Percentiles rank a stretch among this genome's conserved stretches.
These are phyloP conservation scores for Acanthamoeba castellanii DNA, from an alignment of 208 protist species.

Conservation along the genomic window DNA sequence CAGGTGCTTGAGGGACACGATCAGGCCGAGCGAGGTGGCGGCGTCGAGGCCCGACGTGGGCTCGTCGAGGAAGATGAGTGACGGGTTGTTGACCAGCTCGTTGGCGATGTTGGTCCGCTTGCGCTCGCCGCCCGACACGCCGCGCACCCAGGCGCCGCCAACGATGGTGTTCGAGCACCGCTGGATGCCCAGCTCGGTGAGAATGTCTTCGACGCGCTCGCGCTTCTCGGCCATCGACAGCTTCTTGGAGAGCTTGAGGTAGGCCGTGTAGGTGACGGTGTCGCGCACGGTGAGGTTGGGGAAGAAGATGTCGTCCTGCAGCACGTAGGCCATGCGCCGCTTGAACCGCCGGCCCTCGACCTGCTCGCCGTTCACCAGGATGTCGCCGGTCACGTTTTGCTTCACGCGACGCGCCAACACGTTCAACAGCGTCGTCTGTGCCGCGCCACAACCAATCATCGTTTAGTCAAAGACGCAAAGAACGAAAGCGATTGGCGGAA, in stretches of 20 bases:
- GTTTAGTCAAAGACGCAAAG: not conserved
- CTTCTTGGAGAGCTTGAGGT: conserved; percentile 73
- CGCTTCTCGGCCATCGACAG: conserved; percentile 53
- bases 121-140: conserved; percentile 80
- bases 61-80: conserved; percentile 83
- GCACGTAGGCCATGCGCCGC: conserved; percentile 74
- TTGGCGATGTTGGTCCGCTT: conserved; percentile 86
- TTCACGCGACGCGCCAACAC: conserved; percentile 73
- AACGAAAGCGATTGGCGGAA: not conserved
- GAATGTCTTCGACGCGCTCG: conserved; percentile 31
- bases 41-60: conserved; percentile 91
- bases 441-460: not conserved
- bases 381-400: conserved; percentile 75
- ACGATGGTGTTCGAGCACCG: conserved; percentile 68
- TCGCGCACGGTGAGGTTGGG: conserved; percentile 79
- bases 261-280: conserved; percentile 76
- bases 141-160: conserved; percentile 65
- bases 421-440: conserved; percentile 79
- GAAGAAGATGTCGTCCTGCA: conserved; percentile 83
- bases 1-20: conserved; percentile 91
- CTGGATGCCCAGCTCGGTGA: conserved; percentile 73
- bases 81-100: conserved; percentile 81
- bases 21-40: conserved; percentile 91
- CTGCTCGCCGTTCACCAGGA: conserved; percentile 69
- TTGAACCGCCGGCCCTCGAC: conserved; percentile 44